A percentile compares a stretch with the other conserved stretches of the same genome.
These are phyloP conservation scores for Tolypocladium ophioglossoides DNA, from an alignment of 2,329 filamentous ascomycete species.

Conservation along the genomic window DNA sequence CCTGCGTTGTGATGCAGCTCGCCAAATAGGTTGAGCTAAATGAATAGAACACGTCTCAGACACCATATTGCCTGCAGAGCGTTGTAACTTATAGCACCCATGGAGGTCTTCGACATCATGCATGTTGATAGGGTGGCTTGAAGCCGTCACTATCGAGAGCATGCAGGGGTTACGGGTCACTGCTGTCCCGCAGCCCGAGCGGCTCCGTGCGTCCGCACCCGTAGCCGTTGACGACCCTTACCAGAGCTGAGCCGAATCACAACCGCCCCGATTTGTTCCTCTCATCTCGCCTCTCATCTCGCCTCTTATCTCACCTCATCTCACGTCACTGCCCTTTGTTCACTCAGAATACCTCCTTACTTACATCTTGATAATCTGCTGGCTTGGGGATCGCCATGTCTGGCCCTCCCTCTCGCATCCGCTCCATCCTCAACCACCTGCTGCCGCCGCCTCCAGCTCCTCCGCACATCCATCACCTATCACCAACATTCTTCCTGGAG, in stretches of 20 bases:
- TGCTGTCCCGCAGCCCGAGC: no score
- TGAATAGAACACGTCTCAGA: no score
- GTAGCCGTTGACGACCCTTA: no score
- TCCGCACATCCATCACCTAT: slow-evolving; percentile 64
- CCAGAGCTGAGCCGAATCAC: background rate
- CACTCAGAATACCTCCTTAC: background rate
- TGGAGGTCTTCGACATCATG: no score
- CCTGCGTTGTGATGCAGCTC: no score
- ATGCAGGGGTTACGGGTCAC: no score
- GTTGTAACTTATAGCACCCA: no score
- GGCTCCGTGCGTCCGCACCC: no score
- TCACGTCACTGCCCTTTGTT: background rate
- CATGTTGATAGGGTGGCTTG: no score
- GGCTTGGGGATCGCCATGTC: slow-evolving; percentile 39
- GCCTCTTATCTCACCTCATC: background rate
- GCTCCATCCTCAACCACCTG: slow-evolving; percentile 44
- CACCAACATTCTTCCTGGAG: slow-evolving; percentile 78
- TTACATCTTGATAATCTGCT: background rate
- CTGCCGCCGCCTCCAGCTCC: slow-evolving; percentile 28
- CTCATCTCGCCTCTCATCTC: background rate
- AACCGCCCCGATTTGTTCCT: background rate
- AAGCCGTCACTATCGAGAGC: no score
- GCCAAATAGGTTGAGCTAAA: no score
- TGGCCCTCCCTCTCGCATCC: slow-evolving; percentile 49
- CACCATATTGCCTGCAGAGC: no score